phyloP scores from a whole-genome alignment of 2,329 filamentous ascomycete species.

The Colletotrichum musicola region DNA sequence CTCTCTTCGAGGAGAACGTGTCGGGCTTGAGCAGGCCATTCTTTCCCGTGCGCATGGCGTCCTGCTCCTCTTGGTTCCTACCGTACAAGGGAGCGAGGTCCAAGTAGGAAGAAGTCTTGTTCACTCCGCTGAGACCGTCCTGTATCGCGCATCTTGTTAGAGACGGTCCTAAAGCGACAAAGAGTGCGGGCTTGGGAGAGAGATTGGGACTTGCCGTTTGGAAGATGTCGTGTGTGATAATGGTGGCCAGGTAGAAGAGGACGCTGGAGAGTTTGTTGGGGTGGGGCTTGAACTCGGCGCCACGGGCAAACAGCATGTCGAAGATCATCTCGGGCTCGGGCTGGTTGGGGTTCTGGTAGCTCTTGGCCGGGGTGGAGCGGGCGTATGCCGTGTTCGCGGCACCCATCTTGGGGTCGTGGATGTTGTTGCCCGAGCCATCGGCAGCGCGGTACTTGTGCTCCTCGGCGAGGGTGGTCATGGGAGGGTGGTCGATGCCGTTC shows the following conservation, averaged over 20 bases:
- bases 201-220: slow-evolving; percentile 43
- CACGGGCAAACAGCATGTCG: slow-evolving; percentile 40
- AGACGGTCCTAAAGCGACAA: slow-evolving; percentile 27
- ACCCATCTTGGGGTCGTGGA: slow-evolving; percentile 36
- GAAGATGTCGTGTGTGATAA: slow-evolving; percentile 66
- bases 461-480: slow-evolving; percentile 37
- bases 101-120: slow-evolving; percentile 59
- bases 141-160: slow-evolving; percentile 28
- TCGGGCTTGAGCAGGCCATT: slow-evolving; percentile 67
- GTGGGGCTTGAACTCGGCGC: slow-evolving; percentile 43
- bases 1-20: slow-evolving; percentile 64
- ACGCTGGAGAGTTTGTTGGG: slow-evolving; percentile 59
- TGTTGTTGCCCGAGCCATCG: slow-evolving; percentile 42
- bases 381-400: slow-evolving; percentile 40
- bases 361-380: slow-evolving; percentile 35
- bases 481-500: slow-evolving; percentile 41
- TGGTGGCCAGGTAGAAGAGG: slow-evolving; percentile 62
- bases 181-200: not conserved
- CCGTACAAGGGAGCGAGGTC: slow-evolving; percentile 66
- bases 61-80: slow-evolving; percentile 62
- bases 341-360: slow-evolving; percentile 38
- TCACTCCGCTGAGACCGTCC: slow-evolving; percentile 47
- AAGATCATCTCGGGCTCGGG: slow-evolving; percentile 41
- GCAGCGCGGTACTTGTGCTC: slow-evolving; percentile 40
- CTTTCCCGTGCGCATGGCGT: slow-evolving; percentile 60